Conservation (phyloP, 108 stramenopile genomes). For the Cyclostephanos invisitatus region DNA sequence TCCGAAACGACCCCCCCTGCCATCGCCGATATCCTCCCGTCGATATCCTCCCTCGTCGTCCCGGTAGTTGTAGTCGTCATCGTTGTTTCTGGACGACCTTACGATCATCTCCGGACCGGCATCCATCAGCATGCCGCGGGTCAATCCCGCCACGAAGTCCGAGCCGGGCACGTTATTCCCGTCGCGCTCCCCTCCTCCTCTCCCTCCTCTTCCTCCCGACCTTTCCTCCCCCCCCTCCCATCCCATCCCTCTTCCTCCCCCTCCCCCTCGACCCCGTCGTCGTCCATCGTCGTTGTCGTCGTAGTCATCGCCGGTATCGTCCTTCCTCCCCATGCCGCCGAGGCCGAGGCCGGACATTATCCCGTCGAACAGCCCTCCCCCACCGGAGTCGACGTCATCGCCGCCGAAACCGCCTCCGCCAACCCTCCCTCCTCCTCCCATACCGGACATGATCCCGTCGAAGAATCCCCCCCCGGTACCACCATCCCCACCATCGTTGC, state of each 20-base stretch:
- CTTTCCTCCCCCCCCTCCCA: too few relatives aligned
- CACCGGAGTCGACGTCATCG: not conserved
- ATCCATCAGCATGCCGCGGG: slow-evolving; percentile 9
- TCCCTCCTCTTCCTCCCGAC: not conserved
- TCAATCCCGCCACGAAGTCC: slow-evolving; percentile 14
- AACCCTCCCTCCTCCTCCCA: not conserved
- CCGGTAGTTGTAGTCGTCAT: not conserved
- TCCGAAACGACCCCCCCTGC: too few relatives aligned
- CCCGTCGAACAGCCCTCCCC: slow-evolving; percentile 8
- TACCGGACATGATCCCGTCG: slow-evolving; percentile 8
- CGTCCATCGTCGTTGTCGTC: not conserved
- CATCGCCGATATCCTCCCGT: too few relatives aligned
- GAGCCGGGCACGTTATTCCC: not conserved
- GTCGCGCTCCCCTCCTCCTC: not conserved
- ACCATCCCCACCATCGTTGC: not conserved
- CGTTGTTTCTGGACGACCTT: not conserved
- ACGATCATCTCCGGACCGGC: not conserved
- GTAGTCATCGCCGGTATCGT: not conserved
- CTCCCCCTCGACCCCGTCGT: not conserved
- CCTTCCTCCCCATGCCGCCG: not conserved
- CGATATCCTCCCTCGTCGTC: not conserved
- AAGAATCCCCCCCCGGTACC: slow-evolving; percentile 3
- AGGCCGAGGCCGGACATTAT: slow-evolving; percentile 16
- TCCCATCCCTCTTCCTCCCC: too few relatives aligned
- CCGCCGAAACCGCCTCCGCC: not conserved